Percentiles rank a stretch among this genome's conserved stretches.
Evolutionary conservation across 768 basidiomycete genomes (phyloP).

Genomic region (Naganishia randhawae): DNA sequence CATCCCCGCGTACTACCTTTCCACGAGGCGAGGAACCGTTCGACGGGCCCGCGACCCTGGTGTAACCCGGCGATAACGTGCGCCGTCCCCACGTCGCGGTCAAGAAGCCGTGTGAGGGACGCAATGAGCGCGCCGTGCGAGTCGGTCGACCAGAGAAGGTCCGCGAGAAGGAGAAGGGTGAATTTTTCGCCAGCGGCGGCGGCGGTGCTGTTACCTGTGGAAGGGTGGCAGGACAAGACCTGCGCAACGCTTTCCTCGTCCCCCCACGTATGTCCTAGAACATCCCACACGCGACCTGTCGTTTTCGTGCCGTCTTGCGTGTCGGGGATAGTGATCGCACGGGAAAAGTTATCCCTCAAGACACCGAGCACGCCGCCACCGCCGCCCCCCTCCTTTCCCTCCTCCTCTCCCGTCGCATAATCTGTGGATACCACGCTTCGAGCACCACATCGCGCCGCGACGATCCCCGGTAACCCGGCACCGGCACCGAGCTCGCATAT

Average conservation of each 20-base stretch:
- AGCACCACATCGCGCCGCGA: conserved; percentile 28
- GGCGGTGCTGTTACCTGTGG: background rate
- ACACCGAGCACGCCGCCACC: conserved; percentile 25
- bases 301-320: background rate
- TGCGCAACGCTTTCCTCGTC: conserved; percentile 5
- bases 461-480: conserved; percentile 44
- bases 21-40: conserved; percentile 37
- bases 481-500: conserved; percentile 47
- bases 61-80: conserved; percentile 46
- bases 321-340: background rate
- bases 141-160: conserved; percentile 45
- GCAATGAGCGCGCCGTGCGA: conserved; percentile 41
- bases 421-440: conserved; percentile 39
- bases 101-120: conserved; percentile 35
- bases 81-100: conserved; percentile 32
- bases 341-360: conserved; percentile 13
- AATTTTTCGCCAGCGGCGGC: conserved; percentile 26
- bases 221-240: conserved; percentile 13
- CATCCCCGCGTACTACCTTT: conserved; percentile 24
- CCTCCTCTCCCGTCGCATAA: conserved; percentile 35
- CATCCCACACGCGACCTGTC: conserved; percentile 38
- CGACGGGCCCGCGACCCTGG: conserved; percentile 45
- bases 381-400: background rate
- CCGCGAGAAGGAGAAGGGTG: conserved; percentile 45
- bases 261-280: conserved; percentile 45